Evolutionary conservation across 176 grass and related monocot genomes (phyloP).

Genomic region (Tillandsia leiboldiana): DNA sequence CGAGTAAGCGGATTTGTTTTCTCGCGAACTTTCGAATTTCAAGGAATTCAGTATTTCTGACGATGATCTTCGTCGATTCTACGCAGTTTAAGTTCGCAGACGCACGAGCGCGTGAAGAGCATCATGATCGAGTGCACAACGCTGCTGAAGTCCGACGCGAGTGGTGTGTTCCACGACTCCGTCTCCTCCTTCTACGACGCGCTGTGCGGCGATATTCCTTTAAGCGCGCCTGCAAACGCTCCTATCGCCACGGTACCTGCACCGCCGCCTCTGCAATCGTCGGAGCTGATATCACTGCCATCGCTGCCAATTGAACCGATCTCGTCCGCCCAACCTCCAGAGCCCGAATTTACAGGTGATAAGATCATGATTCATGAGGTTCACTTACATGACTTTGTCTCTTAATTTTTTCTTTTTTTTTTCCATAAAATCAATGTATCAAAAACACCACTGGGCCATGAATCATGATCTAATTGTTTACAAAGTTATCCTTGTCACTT

Average conservation of each 20-base stretch:
- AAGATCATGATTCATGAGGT: too few relatives aligned
- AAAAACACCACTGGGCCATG: too few relatives aligned
- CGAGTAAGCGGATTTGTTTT: constrained; percentile 10
- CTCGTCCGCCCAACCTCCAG: too few relatives aligned
- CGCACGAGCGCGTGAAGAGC: constrained; percentile 17
- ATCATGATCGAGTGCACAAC: constrained; percentile 16
- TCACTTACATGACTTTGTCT: too few relatives aligned
- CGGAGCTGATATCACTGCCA: too few relatives aligned
- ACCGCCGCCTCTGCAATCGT: neutral
- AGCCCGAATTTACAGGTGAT: too few relatives aligned
- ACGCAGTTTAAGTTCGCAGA: constrained; percentile 16
- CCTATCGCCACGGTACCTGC: neutral
- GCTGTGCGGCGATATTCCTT: constrained; percentile 15
- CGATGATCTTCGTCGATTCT: too few relatives aligned
- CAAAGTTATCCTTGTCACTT: too few relatives aligned
- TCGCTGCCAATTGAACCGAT: too few relatives aligned
- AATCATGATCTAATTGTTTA: too few relatives aligned
- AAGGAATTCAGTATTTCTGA: neutral
- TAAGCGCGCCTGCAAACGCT: neutral
- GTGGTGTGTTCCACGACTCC: constrained; percentile 14
- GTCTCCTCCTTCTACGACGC: constrained; percentile 13
- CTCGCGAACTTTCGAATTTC: neutral
- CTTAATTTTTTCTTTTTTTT: too few relatives aligned
- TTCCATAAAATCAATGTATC: too few relatives aligned
- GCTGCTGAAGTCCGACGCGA: constrained; percentile 16